Evolutionary conservation across 345 rosid genomes (phyloP).

Genomic region (Eutrema yunnanense): DNA sequence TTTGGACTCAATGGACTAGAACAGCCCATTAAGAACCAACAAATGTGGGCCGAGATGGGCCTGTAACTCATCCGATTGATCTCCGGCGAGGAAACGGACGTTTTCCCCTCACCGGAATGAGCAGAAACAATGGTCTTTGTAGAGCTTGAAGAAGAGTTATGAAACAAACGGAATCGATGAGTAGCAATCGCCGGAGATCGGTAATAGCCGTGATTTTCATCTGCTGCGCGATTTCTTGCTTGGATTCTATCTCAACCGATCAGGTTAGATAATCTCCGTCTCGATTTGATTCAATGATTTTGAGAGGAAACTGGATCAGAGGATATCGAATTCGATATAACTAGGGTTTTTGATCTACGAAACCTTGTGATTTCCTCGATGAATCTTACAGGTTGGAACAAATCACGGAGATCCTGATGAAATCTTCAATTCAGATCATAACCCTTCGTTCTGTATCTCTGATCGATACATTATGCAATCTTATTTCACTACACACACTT

Average conservation of each 20-base stretch:
- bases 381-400: conserved; percentile 8
- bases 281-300: neutral
- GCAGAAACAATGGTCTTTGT: neutral
- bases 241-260: neutral
- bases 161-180: conserved; percentile 9
- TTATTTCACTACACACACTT: conserved; percentile 46
- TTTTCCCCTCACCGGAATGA: conserved; percentile 8
- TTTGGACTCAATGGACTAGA: neutral
- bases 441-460: conserved; percentile 5
- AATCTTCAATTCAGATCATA: neutral
- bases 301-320: neutral
- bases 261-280: neutral
- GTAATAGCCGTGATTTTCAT: neutral
- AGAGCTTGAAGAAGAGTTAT: neutral
- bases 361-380: neutral
- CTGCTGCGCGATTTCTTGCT: neutral
- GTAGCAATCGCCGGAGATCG: neutral
- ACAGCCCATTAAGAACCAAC: neutral
- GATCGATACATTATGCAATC: conserved; percentile 45
- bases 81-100: conserved; percentile 14
- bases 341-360: neutral
- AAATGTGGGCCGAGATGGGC: neutral
- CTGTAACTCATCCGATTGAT: neutral
- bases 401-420: neutral
- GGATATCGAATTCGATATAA: too few species aligned